Evolutionary conservation across 2,329 filamentous ascomycete genomes (phyloP).

Genomic region (Colletotrichum sp.): DNA sequence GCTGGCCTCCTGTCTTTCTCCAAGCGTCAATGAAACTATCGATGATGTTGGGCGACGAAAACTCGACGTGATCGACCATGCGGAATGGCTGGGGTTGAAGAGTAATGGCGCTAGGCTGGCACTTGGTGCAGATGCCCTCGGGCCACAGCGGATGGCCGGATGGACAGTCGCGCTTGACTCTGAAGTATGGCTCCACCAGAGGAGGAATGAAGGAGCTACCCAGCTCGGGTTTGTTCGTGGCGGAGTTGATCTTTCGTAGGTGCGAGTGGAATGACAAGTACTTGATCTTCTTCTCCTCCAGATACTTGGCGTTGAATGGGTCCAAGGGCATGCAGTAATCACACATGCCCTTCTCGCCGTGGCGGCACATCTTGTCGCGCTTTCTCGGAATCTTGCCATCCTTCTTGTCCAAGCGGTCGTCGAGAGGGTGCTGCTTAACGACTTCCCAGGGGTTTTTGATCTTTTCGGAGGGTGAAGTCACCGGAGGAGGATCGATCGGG

Average conservation of each 20-base stretch:
- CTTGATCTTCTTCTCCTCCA: slow-evolving; percentile 97
- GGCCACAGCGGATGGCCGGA: slow-evolving; percentile 94
- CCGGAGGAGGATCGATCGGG: slow-evolving; percentile 61
- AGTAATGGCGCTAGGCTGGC: slow-evolving; percentile 95
- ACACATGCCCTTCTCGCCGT: slow-evolving; percentile 98
- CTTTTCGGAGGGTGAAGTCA: slow-evolving; percentile 61
- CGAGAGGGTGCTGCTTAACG: slow-evolving; percentile 84
- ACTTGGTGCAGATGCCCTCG: slow-evolving; percentile 97
- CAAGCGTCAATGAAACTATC: slow-evolving; percentile 92
- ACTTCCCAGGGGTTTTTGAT: slow-evolving; percentile 94
- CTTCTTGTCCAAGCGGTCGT: slow-evolving; percentile 83
- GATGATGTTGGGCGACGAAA: slow-evolving; percentile 82
- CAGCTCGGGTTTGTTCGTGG: slow-evolving; percentile 94
- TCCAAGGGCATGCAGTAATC: slow-evolving; percentile 98
- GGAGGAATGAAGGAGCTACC: slow-evolving; percentile 96
- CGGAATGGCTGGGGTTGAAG: slow-evolving; percentile 92
- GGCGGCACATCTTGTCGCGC: slow-evolving; percentile 90
- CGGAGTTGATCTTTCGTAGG: slow-evolving; percentile 91
- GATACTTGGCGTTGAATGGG: slow-evolving; percentile 87
- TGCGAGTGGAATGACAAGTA: slow-evolving; percentile 96
- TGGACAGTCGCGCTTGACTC: slow-evolving; percentile 87
- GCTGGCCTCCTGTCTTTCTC: slow-evolving; percentile 83
- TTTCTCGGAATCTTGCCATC: slow-evolving; percentile 87
- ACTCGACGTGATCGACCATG: slow-evolving; percentile 98
- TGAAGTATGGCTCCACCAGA: slow-evolving; percentile 88